These are phyloP conservation scores for Trapa bicornis DNA, from an alignment of 345 rosid species.

Conservation along the genomic window DNA sequence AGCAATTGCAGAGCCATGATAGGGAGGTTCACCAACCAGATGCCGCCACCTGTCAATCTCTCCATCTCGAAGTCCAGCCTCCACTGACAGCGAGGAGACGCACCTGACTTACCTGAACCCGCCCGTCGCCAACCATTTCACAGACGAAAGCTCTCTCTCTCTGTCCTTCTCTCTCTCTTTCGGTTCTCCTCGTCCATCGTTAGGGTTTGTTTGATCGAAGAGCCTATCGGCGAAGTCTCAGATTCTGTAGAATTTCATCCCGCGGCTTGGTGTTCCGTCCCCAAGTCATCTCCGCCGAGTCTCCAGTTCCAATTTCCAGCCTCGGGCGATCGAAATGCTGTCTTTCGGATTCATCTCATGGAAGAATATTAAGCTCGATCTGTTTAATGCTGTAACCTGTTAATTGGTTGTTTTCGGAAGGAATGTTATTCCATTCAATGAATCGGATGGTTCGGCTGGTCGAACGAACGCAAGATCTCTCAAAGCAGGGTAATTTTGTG, in stretches of 20 bases:
- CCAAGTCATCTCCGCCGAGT: background rate
- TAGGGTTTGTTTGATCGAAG: background rate
- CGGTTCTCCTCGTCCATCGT: conserved; percentile 7
- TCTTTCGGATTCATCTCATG: background rate
- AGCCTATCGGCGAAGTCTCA: background rate
- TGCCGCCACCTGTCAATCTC: conserved; percentile 24
- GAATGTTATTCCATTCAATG: background rate
- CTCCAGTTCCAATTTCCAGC: background rate
- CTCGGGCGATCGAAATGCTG: background rate
- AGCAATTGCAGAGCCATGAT: conserved; percentile 17
- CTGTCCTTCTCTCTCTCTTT: conserved; percentile 2
- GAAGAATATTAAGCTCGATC: background rate
- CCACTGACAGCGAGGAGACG: conserved; percentile 31
- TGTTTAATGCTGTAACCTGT: background rate
- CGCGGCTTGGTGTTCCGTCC: background rate
- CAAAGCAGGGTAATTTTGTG: conserved; percentile 4
- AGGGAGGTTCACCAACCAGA: conserved; percentile 18
- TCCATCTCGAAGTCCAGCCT: background rate
- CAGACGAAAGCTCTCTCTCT: conserved; percentile 12
- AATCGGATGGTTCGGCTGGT: conserved; percentile 6
- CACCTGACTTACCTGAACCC: conserved; percentile 47
- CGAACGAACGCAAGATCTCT: background rate
- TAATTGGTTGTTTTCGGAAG: background rate
- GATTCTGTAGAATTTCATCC: background rate
- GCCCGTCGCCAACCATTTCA: conserved; percentile 58